Base-by-base conservation (phyloP, 495 filamentous ascomycete species). In the Staphylotrichum longicolle region DNA sequence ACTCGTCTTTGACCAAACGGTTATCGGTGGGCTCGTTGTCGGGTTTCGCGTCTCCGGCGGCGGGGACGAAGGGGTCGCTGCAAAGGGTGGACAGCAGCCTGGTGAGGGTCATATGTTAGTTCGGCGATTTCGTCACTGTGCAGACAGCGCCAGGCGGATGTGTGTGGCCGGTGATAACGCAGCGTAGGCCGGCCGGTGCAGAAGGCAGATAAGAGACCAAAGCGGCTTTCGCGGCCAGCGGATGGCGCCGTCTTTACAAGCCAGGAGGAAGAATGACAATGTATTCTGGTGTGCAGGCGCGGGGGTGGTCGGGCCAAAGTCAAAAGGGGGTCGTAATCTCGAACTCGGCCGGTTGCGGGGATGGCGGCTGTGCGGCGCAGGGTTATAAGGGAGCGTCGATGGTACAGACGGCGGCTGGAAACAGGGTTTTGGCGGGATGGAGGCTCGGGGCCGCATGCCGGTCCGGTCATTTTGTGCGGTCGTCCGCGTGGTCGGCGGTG, bases 31-130 rank as follows among this genome's bases (percentile, higher is more conserved):
- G 7, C 45, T 63, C 40, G 45, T 42, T 42, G 52, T 11, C 48
- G 37, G 47, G 15, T 41, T 9, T 54, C 27, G 27, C 15, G 54
- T 34, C 56, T 40, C 47, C 8, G 58, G 48, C 34, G 54, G 44
- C 39, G 63, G 57, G 45, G 57, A 54, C 42, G 58, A 54, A 49
- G 50, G 60, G 63, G 65, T 66, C 54, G 68, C 66, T 58, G 62
- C 61, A 56, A 64, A 48, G 52, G 63, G 61, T 39, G 68, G 60
- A 70, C 64, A 64, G 65, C 63, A 71, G 69, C 57, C 71, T 73
- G 62, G 33, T 57, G 15, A 58, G 59, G 63, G 68, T 67, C 62
- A 70, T 64, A 62, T 66, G 71, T 73, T 67, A 73, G 71, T 70
- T 40, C 37, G 49, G 49, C 55, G 62, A 57, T 49, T 60, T 62